Base-by-base conservation (phyloP, 1,284 basidiomycete species). In the Marasmius sp. region DNA sequence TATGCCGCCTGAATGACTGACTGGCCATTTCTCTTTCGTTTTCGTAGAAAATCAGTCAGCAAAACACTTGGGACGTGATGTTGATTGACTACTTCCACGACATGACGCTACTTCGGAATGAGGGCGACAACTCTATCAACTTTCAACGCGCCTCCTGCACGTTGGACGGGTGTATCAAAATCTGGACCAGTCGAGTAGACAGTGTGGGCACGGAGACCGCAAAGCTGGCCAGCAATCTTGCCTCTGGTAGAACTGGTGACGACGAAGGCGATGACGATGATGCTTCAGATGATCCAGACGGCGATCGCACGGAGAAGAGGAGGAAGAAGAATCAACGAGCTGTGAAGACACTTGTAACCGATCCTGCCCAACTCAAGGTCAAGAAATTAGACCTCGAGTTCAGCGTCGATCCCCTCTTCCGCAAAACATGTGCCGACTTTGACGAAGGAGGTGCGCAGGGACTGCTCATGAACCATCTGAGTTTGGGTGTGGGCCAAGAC, bases 31-130 rank as follows among this genome's bases (percentile, higher is more conserved):
- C 64, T 62, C 27, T 38, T 43, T 41, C 41, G n/a, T 27, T 27
- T 27, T 27, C 27, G 27, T 71, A 98, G 96, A 99, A 99, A 97
- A 98, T 99, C 79, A 99, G 97, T 66, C 91, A 94, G 1, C 89
- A 89, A 50, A 99, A 99, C 74, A 97, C 97, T 27, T 99, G 97
- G 97, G 94, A 91, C 69, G 95, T 98, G 71, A 95, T 95, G 2
- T 85, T 99, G 53, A 99, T 99, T 68, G 97, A 99, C 77, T 99
- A 99, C 74, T 99, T 99, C 74, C 95, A 98, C 71, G 97, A 99
- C 76, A 95, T 98, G 91, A 95, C 94, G 10, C 84, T 99, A n/a
- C 81, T 99, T 45, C 86, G 95, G 51, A 97, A 98, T 74, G 88
- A 90, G 61, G 86, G 87, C 58, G 93, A 95, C 69, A 95, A 97